Base-by-base conservation (phyloP, 768 basidiomycete species). In the Cubamyces sp. region DNA sequence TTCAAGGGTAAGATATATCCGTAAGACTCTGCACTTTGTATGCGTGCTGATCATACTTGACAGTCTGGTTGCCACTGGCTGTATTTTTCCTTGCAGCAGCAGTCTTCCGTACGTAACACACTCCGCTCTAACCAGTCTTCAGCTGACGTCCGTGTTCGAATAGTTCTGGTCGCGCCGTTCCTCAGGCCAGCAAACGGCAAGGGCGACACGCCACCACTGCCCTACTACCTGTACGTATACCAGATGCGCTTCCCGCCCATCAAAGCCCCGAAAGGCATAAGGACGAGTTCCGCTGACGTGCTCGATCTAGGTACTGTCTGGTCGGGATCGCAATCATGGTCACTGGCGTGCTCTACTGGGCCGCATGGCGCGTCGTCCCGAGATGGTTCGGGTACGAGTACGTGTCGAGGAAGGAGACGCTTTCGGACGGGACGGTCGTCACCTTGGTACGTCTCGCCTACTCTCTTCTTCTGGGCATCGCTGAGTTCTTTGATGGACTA, bases 131-230 rank as follows among this genome's bases (percentile, higher is more conserved):
- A 19, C 41, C 2, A 14, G 3, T n/a, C 21, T 39, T 19, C 19
- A 41, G 40, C 39, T 25, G n/a, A 81, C 45, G 14, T 1, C 8
- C 41, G 26, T 23, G 12, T 21, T 1, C 18, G 30, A 18, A 9
- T 43, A 68, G 85, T 87, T 8, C 74, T 87, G 4, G 67, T 86
- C 11, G 80, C 80, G 1, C 86, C 86, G 0, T 87, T 85, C 75
- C 52, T 87, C 5, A 79, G 66, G 23, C 86, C 86, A 3, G 75
- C 82, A 0, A 82, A 82, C 62, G 76, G 79, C 18, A 77, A 82
- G 0, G 86, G 85, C 14, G 84, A 87, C 64, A 85, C 85, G 0
- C 84, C 84, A 12, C 83, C 86, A 12, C 66, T 87, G 39, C 84
- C 85, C 3, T 86, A 86, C 61, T 86, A 85, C 68, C 66, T 85